Evolutionary conservation across 1,139 yeast species (phyloP).

Genomic region (Kodamaea anthophila): DNA sequence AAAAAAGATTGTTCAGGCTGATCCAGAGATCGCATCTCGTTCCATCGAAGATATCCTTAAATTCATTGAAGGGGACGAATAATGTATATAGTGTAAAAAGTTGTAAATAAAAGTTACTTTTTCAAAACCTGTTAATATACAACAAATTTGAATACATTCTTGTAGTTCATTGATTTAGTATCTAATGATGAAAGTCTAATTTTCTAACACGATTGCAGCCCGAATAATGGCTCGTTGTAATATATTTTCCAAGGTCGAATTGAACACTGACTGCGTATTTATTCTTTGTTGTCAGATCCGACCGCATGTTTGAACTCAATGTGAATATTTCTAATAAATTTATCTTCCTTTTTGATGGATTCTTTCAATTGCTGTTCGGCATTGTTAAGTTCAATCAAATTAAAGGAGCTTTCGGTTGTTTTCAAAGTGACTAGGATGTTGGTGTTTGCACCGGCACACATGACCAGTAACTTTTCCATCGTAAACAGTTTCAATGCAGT

Average conservation of each 20-base stretch:
- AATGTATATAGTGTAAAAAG: slow-evolving; percentile 7
- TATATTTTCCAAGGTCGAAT: not conserved
- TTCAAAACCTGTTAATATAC: too few species aligned
- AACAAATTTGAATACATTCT: too few species aligned
- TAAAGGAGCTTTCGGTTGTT: slow-evolving; percentile 14
- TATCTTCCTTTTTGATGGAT: slow-evolving; percentile 25
- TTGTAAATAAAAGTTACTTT: too few species aligned
- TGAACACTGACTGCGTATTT: not conserved
- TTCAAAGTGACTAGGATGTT: slow-evolving; percentile 26
- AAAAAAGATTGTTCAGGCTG: slow-evolving; percentile 30
- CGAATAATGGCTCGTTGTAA: not conserved
- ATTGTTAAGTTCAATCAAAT: slow-evolving; percentile 22
- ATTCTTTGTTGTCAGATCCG: not conserved
- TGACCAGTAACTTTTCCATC: slow-evolving; percentile 46
- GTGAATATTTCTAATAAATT: slow-evolving; percentile 25
- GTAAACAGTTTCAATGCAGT: slow-evolving; percentile 16
- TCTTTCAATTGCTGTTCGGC: slow-evolving; percentile 22
- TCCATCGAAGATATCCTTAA: slow-evolving; percentile 64
- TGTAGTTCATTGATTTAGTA: too few species aligned
- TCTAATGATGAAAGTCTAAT: too few species aligned
- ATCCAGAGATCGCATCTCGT: slow-evolving; percentile 52
- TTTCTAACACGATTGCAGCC: too few species aligned
- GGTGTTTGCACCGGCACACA: slow-evolving; percentile 70
- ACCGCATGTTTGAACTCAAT: slow-evolving; percentile 14
- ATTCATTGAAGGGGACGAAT: slow-evolving; percentile 51